phyloP scores from a whole-genome alignment of 495 filamentous ascomycete species.

The Penicillium dipodomyicola region DNA sequence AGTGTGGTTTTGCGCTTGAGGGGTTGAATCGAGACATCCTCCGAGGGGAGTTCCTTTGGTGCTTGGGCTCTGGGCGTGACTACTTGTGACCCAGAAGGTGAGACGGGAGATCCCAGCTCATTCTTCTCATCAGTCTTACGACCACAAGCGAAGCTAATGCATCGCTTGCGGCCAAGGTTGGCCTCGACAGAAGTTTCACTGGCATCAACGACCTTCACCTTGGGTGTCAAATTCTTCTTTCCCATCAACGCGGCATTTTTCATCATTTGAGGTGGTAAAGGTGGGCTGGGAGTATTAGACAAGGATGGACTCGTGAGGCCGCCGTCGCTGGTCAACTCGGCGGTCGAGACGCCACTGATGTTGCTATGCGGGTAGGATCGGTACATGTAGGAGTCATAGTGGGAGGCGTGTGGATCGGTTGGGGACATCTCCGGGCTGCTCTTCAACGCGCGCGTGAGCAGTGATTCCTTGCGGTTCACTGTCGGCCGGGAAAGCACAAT shows the following conservation, averaged over 20 bases:
- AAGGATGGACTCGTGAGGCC: conserved; percentile 88
- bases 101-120: conserved; percentile 21
- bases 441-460: conserved; percentile 76
- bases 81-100: conserved; percentile 15
- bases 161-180: conserved; percentile 70
- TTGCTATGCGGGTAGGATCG: conserved; percentile 74
- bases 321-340: conserved; percentile 87
- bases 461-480: conserved; percentile 62
- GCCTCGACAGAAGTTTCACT: conserved; percentile 52
- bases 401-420: conserved; percentile 35
- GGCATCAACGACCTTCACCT: conserved; percentile 37
- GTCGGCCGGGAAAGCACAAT: conserved; percentile 35
- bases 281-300: conserved; percentile 85
- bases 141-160: conserved; percentile 89
- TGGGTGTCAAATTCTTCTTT: conserved; percentile 30
- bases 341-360: conserved; percentile 73
- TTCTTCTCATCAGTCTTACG: conserved; percentile 34
- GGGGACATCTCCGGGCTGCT: conserved; percentile 57
- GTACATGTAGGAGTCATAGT: conserved; percentile 44
- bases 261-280: conserved; percentile 50
- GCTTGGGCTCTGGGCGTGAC: conserved; percentile 7
- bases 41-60: conserved; percentile 12
- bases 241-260: conserved; percentile 22
- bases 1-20: conserved; percentile 53
- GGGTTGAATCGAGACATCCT: conserved; percentile 30